Conservation (phyloP, 1,139 yeast genomes). For the Groenewaldozyma auringiensis region DNA sequence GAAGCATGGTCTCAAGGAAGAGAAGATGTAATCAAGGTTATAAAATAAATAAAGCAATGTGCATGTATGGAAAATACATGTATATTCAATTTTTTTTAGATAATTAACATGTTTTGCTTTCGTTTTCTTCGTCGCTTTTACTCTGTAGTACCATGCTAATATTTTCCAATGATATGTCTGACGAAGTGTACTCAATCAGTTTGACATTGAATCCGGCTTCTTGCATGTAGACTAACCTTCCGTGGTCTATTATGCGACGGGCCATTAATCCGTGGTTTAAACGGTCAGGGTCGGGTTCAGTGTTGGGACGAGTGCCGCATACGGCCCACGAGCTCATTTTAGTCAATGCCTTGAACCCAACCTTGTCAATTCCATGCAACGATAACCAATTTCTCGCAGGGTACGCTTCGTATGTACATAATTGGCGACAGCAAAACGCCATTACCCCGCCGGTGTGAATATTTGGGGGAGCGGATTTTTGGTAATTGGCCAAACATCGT, state of each 20-base stretch:
- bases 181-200: conserved; percentile 52
- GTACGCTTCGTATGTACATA: conserved; percentile 56
- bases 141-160: conserved; percentile 43
- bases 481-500: conserved; percentile 44
- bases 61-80: conserved; percentile 2
- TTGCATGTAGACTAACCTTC: conserved; percentile 44
- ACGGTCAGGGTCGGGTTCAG: conserved; percentile 35
- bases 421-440: conserved; percentile 94
- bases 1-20: conserved; percentile 93
- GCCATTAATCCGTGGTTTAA: conserved; percentile 56
- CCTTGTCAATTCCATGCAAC: conserved; percentile 22
- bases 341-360: conserved; percentile 48
- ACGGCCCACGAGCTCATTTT: conserved; percentile 86
- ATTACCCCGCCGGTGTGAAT: conserved; percentile 48
- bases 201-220: conserved; percentile 34
- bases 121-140: background rate
- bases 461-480: background rate
- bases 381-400: conserved; percentile 36
- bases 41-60: background rate
- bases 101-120: background rate
- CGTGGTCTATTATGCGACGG: conserved; percentile 61
- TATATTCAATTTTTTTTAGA: conserved; percentile 2
- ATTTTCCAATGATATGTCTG: conserved; percentile 61
- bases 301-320: conserved; percentile 47
- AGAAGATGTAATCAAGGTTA: conserved; percentile 61